phyloP scores from a whole-genome alignment of 345 rosid genomes.

The Dipteronia sinensis region DNA sequence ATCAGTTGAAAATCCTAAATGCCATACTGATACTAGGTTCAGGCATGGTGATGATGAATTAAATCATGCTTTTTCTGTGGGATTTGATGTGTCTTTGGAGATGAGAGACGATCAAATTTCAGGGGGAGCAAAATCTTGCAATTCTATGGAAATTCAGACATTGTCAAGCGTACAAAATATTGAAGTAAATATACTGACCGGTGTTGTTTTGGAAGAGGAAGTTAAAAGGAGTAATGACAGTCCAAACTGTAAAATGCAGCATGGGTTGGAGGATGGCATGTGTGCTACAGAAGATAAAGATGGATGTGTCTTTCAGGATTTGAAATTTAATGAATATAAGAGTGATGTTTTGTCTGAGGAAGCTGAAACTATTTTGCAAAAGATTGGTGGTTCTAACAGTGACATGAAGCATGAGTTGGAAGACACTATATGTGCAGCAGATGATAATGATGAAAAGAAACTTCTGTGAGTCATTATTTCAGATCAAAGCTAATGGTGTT shows the following conservation, averaged over 20 bases:
- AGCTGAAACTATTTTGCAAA: conserved; percentile 10
- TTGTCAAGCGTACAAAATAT: conserved; percentile 27
- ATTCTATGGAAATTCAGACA: conserved; percentile 19
- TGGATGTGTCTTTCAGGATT: not conserved
- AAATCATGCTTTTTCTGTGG: no score
- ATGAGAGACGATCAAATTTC: conserved; percentile 25
- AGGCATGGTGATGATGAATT: not conserved
- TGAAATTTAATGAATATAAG: not conserved
- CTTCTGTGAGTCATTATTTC: conserved; percentile 42
- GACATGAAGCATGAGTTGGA: conserved; percentile 7
- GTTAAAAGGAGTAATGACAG: conserved; percentile 21
- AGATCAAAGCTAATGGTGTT: conserved; percentile 18
- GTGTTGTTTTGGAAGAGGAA: conserved; percentile 31
- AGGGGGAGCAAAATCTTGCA: conserved; percentile 22
- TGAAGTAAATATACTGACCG: conserved; percentile 22
- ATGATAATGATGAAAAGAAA: conserved; percentile 32
- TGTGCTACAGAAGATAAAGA: not conserved
- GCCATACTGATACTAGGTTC: conserved; percentile 13
- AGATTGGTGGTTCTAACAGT: not conserved
- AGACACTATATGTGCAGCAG: conserved; percentile 22
- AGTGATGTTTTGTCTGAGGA: conserved; percentile 1
- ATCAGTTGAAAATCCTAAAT: conserved; percentile 25
- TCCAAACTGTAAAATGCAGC: conserved; percentile 19
- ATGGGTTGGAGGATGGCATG: conserved; percentile 3
- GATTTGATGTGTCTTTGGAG: not conserved